Base-by-base conservation (phyloP, 2,329 filamentous ascomycete genomes). In the Grosmannia penicillata region DNA sequence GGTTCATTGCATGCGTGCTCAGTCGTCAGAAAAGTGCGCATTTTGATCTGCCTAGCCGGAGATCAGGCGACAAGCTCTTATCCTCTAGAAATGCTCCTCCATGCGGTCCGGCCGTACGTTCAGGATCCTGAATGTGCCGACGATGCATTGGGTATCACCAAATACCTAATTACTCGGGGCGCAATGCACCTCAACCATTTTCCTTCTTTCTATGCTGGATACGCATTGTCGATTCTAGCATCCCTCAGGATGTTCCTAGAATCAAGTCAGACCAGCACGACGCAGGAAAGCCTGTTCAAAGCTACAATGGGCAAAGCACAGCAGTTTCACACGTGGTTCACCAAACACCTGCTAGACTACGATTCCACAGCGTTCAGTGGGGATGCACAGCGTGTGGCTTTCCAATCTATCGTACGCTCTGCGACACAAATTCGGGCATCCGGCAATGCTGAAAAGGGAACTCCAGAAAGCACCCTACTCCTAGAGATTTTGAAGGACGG, bases 1-100 rank as follows among this genome's bases (percentile, higher is more conserved):
- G 93, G 91, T 0, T 82, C 91, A 17, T 63, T 95, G 6, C 82
- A 95, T 55, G 81, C 83, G 27, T 91, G 85, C 53, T 80, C 85
- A 2, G 76, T 94, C 4, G 69, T 98, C 37, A 78, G 87, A 28
- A 94, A 93, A 53, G 69, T 96, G 33, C 72, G 86, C 25, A 72
- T 95, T 8, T 60, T 96, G 14, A 69, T 96, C 21, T 81, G 76
- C 42, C 62, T 96, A 33, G 80, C 85, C 21, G 86, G 85, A 0
- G 55, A 72, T 1, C 67, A 77, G 36, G 82, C 82, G n/a, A 65
- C 80, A 19, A 63, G 74, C 29, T 82, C 80, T 0, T 96, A 96
- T 52, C 82, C 85, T 10, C 56, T 95, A 13, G 84, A 98, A 55
- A 91, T 95, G 82, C 66, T 93, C 1, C 66, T 98, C 2, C 82